Percentiles rank a stretch among this genome's conserved stretches.
Evolutionary conservation across 495 filamentous ascomycete genomes (phyloP).

Genomic region (Cercophora scortea): DNA sequence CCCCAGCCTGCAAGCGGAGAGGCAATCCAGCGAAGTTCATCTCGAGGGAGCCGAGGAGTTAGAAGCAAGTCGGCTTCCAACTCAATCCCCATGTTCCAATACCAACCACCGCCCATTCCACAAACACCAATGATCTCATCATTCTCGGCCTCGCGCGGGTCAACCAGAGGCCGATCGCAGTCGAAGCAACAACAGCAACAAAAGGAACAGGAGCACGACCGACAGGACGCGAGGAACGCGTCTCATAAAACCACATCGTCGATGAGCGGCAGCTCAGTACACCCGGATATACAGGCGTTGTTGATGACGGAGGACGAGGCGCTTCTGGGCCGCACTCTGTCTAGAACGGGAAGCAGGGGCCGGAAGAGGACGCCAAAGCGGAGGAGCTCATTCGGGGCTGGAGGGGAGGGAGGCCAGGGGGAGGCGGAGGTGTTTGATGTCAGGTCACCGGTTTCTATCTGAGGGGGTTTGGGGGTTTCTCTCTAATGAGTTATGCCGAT

Average conservation of each 20-base stretch:
- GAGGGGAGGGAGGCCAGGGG: neutral
- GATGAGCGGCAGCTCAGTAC: neutral
- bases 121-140: neutral
- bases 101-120: neutral
- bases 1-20: no score
- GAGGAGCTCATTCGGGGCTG: neutral
- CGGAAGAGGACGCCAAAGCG: neutral
- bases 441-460: constrained; percentile 4
- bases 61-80: constrained; percentile 5
- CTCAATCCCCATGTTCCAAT: neutral
- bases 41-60: neutral
- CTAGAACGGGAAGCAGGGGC: constrained; percentile 3
- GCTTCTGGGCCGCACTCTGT: neutral
- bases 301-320: constrained; percentile 7
- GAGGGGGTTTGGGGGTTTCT: neutral
- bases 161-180: neutral
- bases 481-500: neutral
- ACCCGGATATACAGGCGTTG: constrained; percentile 3
- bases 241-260: neutral
- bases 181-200: neutral
- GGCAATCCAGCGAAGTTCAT: neutral
- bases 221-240: neutral
- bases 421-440: neutral
- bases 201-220: neutral
- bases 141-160: neutral